Percentiles rank a stretch among this genome's conserved stretches.
Conservation (phyloP, 306 rosid species). For the Rosa lucieae region DNA sequence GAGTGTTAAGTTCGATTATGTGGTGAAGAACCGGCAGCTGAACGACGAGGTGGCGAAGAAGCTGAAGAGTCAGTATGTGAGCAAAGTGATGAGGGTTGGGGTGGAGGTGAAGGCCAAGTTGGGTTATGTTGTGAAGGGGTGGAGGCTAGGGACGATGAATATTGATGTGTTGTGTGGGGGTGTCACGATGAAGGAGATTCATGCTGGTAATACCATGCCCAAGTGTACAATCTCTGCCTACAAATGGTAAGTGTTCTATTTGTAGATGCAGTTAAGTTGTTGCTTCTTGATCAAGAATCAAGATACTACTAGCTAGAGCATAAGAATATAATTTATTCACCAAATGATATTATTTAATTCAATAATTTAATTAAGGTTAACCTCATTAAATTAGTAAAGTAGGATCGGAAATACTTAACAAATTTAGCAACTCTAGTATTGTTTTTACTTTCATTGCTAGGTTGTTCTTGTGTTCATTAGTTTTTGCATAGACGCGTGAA, state of each 20-base stretch:
- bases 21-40: slow-evolving; percentile 34
- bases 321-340: not conserved
- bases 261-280: not conserved
- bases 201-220: slow-evolving; percentile 47
- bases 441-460: not conserved
- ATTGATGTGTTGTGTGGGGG: slow-evolving; percentile 52
- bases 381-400: not conserved
- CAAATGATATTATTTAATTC: not conserved
- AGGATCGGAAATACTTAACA: not conserved
- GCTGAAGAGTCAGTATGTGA: slow-evolving; percentile 25
- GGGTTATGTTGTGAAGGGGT: slow-evolving; percentile 35
- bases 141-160: slow-evolving; percentile 37
- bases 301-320: not conserved
- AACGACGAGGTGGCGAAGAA: slow-evolving; percentile 34
- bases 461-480: not conserved
- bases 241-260: slow-evolving; percentile 44
- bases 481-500: no score
- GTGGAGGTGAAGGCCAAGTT: slow-evolving; percentile 41
- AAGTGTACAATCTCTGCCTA: slow-evolving; percentile 49
- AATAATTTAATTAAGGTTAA: not conserved
- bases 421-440: not conserved
- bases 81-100: slow-evolving; percentile 42
- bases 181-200: slow-evolving; percentile 45
- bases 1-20: slow-evolving; percentile 44
- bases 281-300: not conserved